Conservation (phyloP, 805 yeast genomes). For the Clavispora phyllophila region DNA sequence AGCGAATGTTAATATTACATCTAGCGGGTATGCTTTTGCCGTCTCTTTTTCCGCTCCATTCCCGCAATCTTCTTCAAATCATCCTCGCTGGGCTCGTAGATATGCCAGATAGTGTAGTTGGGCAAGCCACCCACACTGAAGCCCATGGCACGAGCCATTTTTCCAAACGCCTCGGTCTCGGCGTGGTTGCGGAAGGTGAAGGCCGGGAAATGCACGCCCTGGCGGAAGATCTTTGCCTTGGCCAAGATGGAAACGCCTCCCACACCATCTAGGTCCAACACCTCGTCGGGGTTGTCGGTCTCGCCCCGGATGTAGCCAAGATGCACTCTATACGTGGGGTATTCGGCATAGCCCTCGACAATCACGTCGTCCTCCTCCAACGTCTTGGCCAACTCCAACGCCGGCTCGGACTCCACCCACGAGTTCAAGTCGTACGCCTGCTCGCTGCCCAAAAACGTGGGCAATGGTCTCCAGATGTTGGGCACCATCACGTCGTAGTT, state of each 20-base stretch:
- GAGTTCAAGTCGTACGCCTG: conserved; percentile 96
- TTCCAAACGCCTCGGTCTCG: conserved; percentile 85
- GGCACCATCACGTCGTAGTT: conserved; percentile 73
- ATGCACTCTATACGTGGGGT: conserved; percentile 82
- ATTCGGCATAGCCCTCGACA: conserved; percentile 84
- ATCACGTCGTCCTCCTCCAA: conserved; percentile 78
- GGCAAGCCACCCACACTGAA: conserved; percentile 83
- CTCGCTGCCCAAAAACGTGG: conserved; percentile 81
- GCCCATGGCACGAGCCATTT: conserved; percentile 74
- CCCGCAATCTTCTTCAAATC: conserved; percentile 67
- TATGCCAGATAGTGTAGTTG: conserved; percentile 87
- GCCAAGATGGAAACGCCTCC: conserved; percentile 84
- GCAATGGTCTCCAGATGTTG: conserved; percentile 96
- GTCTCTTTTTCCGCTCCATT: conserved; percentile 62
- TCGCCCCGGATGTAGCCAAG: conserved; percentile 65
- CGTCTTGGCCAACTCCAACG: conserved; percentile 56
- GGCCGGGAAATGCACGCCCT: conserved; percentile 81
- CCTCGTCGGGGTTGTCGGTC: conserved; percentile 55
- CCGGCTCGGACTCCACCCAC: conserved; percentile 88
- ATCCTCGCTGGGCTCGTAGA: conserved; percentile 84
- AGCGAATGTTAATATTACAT: not conserved
- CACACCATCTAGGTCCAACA: conserved; percentile 75
- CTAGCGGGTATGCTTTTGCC: conserved; percentile 17
- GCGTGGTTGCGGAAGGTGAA: conserved; percentile 82
- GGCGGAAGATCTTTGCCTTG: conserved; percentile 67